Base-by-base conservation (phyloP, 768 basidiomycete species). In the Amanita subjunquillea region DNA sequence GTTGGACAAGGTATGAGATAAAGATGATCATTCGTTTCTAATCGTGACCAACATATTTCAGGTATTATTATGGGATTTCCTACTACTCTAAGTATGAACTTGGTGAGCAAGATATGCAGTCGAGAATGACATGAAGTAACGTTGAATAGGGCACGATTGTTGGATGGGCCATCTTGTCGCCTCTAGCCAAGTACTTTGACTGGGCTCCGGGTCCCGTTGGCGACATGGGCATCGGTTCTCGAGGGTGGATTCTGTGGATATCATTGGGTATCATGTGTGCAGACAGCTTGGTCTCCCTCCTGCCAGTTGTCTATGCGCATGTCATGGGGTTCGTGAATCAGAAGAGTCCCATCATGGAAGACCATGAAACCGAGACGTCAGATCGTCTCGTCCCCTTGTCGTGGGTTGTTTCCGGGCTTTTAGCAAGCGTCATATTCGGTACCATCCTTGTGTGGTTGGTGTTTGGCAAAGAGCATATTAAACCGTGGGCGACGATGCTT, bases 61-160 rank as follows among this genome's bases (percentile, higher is more conserved):
- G 89, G 92, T 4, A 92, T 97, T 55, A 97, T 97, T 60, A 98
- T 98, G 95, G 95, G 94, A 3, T 91, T 94, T 60, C 87, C 92
- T 0, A 95, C 91, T 0, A 94, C 94, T 0, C 60, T 94, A 34
- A 89, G 87, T 63, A 97, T 98, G 94, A 94, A 85, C 58, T 66
- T 92, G 54, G 90, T 89, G 60, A 62, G 75, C 65, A 12, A 15
- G 23, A 55, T 45, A 22, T 55, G 36, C 8, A 29, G 39, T 27
- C 12, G 42, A 17, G 6, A 15, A 48, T 42, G 42, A 55, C 39
- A 22, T 37, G 5, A 40, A 12, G 52, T 30, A 58, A 44, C n/a
- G 43, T 30, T 48, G 48, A 23, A 54, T 58, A 91, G 88, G 93
- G 95, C 27, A 97, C 96, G 95, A 57, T 97, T n/a, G 83, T 87